Evolutionary conservation across 2,329 filamentous ascomycete species (phyloP), one percentile per base, ranked within the genome.

Genomic region (Chaetothyriales sp.): DNA sequence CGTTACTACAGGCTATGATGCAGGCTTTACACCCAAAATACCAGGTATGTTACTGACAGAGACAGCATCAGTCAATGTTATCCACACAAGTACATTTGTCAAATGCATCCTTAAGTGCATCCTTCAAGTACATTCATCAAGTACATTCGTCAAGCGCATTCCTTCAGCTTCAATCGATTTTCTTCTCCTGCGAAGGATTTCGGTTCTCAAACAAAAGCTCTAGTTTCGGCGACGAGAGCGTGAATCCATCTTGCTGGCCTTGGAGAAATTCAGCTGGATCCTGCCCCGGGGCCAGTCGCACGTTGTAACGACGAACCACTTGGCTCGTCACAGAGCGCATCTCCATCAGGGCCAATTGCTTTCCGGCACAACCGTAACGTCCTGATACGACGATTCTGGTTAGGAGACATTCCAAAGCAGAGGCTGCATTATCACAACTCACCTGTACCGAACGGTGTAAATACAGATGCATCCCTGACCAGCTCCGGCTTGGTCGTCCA

Each of bases 381-480:
- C 59, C 61, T 61, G 44, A 62, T 2, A 5, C 32, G 15, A 2
- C 8, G 4, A 7, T 12, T 15, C 32, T 15, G 10, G 32, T 39
- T 60, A 39, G 32, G 12, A 39, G 9, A 39, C 9, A 39, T 10
- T 39, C 32, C 12, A 39, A 4, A 15, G n/a, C 18, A 5, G 39
- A 51, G n/a, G 18, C 15, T 6, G 22, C 22, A 6, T 3, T 2
- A 18, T 48, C 26, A 10, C n/a, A 43, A 25, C 49, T 67, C 67
- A 28, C 70, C 70, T 46, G 69, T 71, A 5, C 69, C 60, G 32
- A 66, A 69, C 0, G 67, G 67, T 0, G 53, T 50, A 50, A 59
- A 66, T 0, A 61, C 64, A 1, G 55, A 52, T 19, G 47, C 44
- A 45, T 68, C 61, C 20, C 55, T 59, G 12, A 63, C 53, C 51